Evolutionary conservation across 257 asterid species (phyloP), one percentile per base, ranked within the genome.

Genomic region (Primulina huaijiensis): DNA sequence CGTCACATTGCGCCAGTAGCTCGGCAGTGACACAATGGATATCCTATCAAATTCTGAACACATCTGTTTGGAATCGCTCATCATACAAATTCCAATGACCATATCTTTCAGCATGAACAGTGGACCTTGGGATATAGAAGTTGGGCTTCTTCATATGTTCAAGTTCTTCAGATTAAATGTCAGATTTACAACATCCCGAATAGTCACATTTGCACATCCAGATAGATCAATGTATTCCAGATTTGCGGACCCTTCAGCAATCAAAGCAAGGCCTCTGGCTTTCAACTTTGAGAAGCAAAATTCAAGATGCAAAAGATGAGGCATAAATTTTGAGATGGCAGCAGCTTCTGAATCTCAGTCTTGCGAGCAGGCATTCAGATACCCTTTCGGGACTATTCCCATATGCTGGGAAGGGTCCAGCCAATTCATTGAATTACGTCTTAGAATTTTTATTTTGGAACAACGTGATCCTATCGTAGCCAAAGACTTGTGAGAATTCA

Each of bases 1-100:
- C 20, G 21, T 50, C 6, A 33, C n/a, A 4, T 43, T 43, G 50
- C 16, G 19, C 55, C 55, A 12, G 55, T n/a, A 43, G 19, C 7
- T 43, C 19, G 55, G n/a, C n/a, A 3, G 19, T 43, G 14, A 43
- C 29, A 53, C 56, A 10, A 19, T 11, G 8, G 8, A 21, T 53
- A 64, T 58, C 68, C 59, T 43, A 62, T 92, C 90, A 92, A 82
- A 92, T 90, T 60, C 95, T 85, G 76, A 90, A 90, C 20, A 81
- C 76, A 73, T 83, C 97, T 0, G 90, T 88, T 70, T 87, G 97
- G 77, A 92, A 92, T 14, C 97, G 82, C 71, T 88, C 92, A 68
- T 90, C 96, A 33, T 92, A 92, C 73, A 92, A 72, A 27, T 74
- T 81, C 98, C 96, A 90, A 73, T 90, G 96, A 19, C 89, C 95